Conservation (phyloP, 139 green algal genomes). For the Chlamydomonas incerta region DNA sequence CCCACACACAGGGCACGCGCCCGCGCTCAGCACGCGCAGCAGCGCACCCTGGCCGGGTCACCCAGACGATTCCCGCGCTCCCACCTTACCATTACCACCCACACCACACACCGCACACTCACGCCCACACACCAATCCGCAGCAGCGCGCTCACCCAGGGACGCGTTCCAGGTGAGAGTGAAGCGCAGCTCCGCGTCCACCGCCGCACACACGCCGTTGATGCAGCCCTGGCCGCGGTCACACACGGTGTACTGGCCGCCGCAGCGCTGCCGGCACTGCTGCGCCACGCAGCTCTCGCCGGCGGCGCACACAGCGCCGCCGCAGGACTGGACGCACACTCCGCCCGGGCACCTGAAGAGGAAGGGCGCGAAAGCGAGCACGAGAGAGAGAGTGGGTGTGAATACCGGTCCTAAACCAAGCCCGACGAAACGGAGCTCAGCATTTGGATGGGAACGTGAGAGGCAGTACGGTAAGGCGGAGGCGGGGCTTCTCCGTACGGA, state of each 20-base stretch:
- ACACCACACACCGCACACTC: neutral
- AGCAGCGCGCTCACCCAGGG: neutral
- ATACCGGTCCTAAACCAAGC: too few relatives aligned
- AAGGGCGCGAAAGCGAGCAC: too few relatives aligned
- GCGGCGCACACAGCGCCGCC: neutral
- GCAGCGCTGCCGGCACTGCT: neutral
- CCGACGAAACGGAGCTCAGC: too few relatives aligned
- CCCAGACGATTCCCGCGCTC: too few relatives aligned
- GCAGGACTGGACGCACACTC: neutral
- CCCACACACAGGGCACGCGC: too few relatives aligned
- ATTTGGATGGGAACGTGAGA: too few relatives aligned
- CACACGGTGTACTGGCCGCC: neutral
- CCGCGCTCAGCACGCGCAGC: too few relatives aligned
- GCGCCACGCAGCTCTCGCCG: neutral
- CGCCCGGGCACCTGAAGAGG: neutral
- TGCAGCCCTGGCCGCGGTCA: neutral
- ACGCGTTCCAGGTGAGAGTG: neutral
- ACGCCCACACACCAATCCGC: neutral
- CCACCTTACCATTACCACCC: too few relatives aligned
- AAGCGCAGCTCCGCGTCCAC: neutral
- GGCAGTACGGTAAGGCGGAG: too few relatives aligned
- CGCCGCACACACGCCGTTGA: neutral
- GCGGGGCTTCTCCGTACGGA: too few relatives aligned
- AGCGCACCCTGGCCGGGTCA: too few relatives aligned
- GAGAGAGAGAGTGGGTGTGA: too few relatives aligned